These are phyloP conservation scores for Kwoniella shandongensis DNA, from an alignment of 768 basidiomycete genomes.

Conservation along the genomic window DNA sequence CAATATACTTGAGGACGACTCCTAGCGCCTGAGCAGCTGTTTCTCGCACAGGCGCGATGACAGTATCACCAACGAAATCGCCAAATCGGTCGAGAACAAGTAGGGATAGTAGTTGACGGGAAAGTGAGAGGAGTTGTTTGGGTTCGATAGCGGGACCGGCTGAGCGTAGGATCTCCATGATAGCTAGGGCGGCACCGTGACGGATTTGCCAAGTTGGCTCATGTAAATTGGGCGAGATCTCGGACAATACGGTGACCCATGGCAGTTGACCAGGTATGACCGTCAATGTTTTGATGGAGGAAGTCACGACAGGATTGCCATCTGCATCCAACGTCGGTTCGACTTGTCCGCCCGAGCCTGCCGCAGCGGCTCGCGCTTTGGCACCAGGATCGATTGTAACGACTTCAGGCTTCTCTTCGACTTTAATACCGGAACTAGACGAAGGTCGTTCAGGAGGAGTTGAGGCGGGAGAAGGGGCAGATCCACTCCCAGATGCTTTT, in stretches of 20 bases:
- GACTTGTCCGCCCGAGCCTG: slow-evolving; percentile 36
- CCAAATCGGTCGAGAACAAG: slow-evolving; percentile 97
- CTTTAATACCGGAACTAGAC: slow-evolving; percentile 10
- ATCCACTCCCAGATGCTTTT: slow-evolving; percentile 11
- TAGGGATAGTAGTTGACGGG: slow-evolving; percentile 79
- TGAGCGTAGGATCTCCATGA: slow-evolving; percentile 71
- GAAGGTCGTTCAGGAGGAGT: slow-evolving; percentile 17
- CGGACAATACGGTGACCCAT: slow-evolving; percentile 64
- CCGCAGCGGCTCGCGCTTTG: slow-evolving; percentile 49
- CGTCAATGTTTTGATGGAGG: slow-evolving; percentile 17
- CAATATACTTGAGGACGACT: slow-evolving; percentile 83
- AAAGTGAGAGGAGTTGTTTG: slow-evolving; percentile 57
- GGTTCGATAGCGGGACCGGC: slow-evolving; percentile 16
- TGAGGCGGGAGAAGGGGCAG: slow-evolving; percentile 21
- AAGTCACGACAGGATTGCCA: slow-evolving; percentile 30
- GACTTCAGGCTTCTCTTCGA: slow-evolving; percentile 10
- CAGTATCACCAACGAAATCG: slow-evolving; percentile 95
- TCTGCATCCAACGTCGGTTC: slow-evolving; percentile 41
- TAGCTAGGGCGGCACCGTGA: slow-evolving; percentile 87
- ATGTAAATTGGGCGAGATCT: slow-evolving; percentile 79
- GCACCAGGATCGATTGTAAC: slow-evolving; percentile 54
- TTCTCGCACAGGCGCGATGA: slow-evolving; percentile 94
- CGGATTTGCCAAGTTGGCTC: slow-evolving; percentile 86
- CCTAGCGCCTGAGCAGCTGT: slow-evolving; percentile 93
- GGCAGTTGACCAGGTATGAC: slow-evolving; percentile 35